Evolutionary conservation across 108 stramenopile species (phyloP).

Genomic region (Phaeodactylum tricornutum): DNA sequence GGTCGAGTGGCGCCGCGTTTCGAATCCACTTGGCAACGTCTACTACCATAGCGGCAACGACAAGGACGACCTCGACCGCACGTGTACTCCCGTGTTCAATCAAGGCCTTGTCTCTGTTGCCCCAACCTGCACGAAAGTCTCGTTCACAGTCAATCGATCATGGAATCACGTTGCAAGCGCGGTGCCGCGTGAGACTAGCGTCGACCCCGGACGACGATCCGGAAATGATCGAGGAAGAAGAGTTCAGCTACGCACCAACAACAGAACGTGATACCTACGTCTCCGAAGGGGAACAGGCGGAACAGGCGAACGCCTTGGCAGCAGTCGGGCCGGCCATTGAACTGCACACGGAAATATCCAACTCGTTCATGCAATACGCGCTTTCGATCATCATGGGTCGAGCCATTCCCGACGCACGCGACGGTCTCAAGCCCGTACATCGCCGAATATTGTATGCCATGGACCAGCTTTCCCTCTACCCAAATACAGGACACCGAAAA

Average conservation of each 20-base stretch:
- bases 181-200: neutral
- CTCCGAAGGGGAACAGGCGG: slow-evolving; percentile 12
- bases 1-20: too few species aligned
- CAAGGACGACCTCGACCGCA: too few species aligned
- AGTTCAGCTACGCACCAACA: slow-evolving; percentile 3
- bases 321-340: slow-evolving; percentile 28
- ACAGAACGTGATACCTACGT: slow-evolving; percentile 6
- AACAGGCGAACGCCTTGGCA: slow-evolving; percentile 24
- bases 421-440: slow-evolving; percentile 96
- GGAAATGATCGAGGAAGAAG: slow-evolving; percentile 7
- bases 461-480: slow-evolving; percentile 71
- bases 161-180: neutral
- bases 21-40: too few species aligned
- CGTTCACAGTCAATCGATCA: too few species aligned
- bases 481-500: slow-evolving; percentile 78
- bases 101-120: too few species aligned
- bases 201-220: slow-evolving; percentile 1
- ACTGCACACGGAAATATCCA: slow-evolving; percentile 53
- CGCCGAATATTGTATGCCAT: slow-evolving; percentile 93
- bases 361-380: slow-evolving; percentile 89
- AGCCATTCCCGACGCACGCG: slow-evolving; percentile 92
- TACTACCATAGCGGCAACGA: too few species aligned
- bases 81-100: too few species aligned
- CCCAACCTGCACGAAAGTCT: too few species aligned
- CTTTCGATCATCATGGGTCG: slow-evolving; percentile 90